A percentile compares a stretch with the other conserved stretches of the same genome.
phyloP scores from a whole-genome alignment of 1,284 basidiomycete genomes.

The Ganoderma boninense region DNA sequence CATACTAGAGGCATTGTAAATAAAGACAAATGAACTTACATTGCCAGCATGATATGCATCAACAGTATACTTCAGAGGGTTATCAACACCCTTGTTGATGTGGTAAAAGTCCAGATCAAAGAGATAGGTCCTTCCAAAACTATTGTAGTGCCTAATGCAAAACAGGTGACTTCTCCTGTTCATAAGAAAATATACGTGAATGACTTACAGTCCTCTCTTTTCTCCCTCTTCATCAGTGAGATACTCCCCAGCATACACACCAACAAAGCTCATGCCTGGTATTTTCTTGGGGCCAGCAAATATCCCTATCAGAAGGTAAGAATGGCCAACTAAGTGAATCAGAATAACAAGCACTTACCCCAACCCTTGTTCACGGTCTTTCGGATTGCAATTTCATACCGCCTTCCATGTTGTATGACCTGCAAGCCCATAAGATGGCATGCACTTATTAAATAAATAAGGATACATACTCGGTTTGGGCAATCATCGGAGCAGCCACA shows the following conservation, averaged over 20 bases:
- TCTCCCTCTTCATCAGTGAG: slow-evolving; percentile 75
- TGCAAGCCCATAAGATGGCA: slow-evolving; percentile 40
- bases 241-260: slow-evolving; percentile 88
- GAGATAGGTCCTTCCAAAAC: slow-evolving; percentile 83
- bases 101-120: slow-evolving; percentile 85
- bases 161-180: slow-evolving; percentile 20
- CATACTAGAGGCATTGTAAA: neutral
- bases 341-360: slow-evolving; percentile 57
- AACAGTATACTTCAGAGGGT: slow-evolving; percentile 60
- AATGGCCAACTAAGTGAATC: neutral
- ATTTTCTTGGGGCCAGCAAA: slow-evolving; percentile 74
- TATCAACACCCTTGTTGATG: slow-evolving; percentile 49
- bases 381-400: slow-evolving; percentile 64
- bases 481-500: slow-evolving; percentile 87
- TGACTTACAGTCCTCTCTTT: slow-evolving; percentile 67
- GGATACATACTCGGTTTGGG: slow-evolving; percentile 73
- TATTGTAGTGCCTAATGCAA: slow-evolving; percentile 72
- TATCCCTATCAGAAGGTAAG: slow-evolving; percentile 56
- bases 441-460: neutral
- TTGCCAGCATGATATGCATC: slow-evolving; percentile 91
- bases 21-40: slow-evolving; percentile 57
- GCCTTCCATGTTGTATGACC: slow-evolving; percentile 87
- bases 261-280: slow-evolving; percentile 75
- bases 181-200: slow-evolving; percentile 5
- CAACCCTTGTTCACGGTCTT: slow-evolving; percentile 83